Base-by-base conservation (phyloP, 371 early-diverging fungal species). In the Dichotomocladium elegans region DNA sequence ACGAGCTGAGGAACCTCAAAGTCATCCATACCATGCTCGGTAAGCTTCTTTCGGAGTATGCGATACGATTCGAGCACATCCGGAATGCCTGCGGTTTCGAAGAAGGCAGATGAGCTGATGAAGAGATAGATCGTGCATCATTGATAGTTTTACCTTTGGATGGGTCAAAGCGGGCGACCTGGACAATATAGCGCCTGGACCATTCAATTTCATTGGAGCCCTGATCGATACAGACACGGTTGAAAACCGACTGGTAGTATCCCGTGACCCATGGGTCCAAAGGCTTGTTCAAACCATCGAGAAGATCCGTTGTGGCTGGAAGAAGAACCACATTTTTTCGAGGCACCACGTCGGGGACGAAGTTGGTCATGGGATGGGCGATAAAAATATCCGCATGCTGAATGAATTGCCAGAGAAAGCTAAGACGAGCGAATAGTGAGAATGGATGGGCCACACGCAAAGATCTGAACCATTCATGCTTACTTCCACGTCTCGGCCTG, bases 161-260 rank as follows among this genome's bases (percentile, higher is more conserved):
- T n/a, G 94, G 94, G 68, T 94, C 94, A 49, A 94, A 93, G 25
- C 94, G 74, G 21, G 90, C 85, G n/a, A 93, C 82, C 70, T 94
- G 93, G 19, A 86, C 79, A 66, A 94, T 84, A 61, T 93, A 93
- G 9, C 88, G 89, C 14, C 89, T 73, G 27, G 68, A 58, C 60
- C 77, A 75, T 43, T 83, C 74, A 1, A 87, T 78, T 26, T 77
- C 74, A 8, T 78, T 75, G 25, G 83, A 77, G 51, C 82, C 83
- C 61, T 88, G 82, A 64, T 91, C 92, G 53, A 70, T 57, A 46
- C 85, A 82, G n/a, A 85, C 72, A 53, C 89, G 79, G 62, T 91
- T 91, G 56, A 92, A 92, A 11, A 91, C 79, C 2, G 74, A 66
- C 50, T 81, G 85, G 66, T 91, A 92, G 66, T 90, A 91, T 30